Percentiles rank a stretch among this genome's conserved stretches.
Conservation (phyloP, 805 yeast genomes). For the Candida rishiriensis region DNA sequence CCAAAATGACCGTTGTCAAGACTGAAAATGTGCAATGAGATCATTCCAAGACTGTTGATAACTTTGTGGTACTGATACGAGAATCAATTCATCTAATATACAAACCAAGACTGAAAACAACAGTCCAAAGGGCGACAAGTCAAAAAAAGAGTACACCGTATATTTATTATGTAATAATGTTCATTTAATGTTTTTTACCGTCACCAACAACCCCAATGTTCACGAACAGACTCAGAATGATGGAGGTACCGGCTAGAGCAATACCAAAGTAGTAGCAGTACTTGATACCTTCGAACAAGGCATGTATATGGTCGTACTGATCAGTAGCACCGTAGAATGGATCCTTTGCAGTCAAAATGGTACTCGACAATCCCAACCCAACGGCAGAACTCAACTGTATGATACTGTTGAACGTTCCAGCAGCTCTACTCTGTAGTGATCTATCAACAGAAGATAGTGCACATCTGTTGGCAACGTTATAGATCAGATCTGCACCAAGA, state of each 20-base stretch:
- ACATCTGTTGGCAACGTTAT: conserved; percentile 41
- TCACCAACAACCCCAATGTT: conserved; percentile 34
- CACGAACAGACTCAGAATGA: conserved; percentile 30
- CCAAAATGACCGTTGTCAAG: too few relatives aligned
- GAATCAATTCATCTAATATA: too few relatives aligned
- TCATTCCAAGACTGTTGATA: too few relatives aligned
- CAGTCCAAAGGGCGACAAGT: too few relatives aligned
- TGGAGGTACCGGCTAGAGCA: conserved; percentile 29
- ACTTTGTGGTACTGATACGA: too few relatives aligned
- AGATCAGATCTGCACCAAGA: conserved; percentile 44
- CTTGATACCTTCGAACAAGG: conserved; percentile 30
- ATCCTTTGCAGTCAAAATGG: conserved; percentile 33
- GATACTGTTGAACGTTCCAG: conserved; percentile 44
- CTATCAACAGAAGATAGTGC: conserved; percentile 37
- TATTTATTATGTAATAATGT: too few relatives aligned
- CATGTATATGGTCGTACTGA: conserved; percentile 18
- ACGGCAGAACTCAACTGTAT: conserved; percentile 37
- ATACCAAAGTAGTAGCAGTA: conserved; percentile 38
- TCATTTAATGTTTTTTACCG: conserved; percentile 4
- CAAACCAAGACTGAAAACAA: too few relatives aligned
- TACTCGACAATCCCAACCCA: conserved; percentile 38
- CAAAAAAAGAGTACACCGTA: too few relatives aligned
- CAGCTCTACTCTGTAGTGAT: conserved; percentile 40
- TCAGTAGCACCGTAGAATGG: conserved; percentile 27
- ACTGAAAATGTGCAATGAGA: too few relatives aligned